A percentile compares a stretch with the other conserved stretches of the same genome.
Conservation (phyloP, 2,329 filamentous ascomycete species). For the Cytospora leucostoma region DNA sequence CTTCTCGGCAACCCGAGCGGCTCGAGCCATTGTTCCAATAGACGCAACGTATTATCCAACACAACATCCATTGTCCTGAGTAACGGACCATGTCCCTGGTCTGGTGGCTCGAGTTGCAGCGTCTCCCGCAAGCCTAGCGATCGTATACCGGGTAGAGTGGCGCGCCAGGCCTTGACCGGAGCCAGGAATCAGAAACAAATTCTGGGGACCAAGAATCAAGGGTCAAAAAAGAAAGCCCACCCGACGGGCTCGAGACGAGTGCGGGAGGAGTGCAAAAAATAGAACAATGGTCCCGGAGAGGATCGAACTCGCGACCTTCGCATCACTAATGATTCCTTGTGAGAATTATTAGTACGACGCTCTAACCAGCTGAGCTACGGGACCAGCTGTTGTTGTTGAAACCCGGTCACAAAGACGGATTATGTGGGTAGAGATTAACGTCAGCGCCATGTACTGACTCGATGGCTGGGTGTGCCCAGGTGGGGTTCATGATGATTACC, state of each 20-base stretch:
- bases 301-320: conserved; percentile 19
- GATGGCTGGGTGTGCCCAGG: background rate
- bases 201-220: too few relatives aligned
- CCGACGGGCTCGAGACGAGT: background rate
- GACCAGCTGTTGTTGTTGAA: conserved; percentile 7
- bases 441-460: background rate
- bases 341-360: conserved; percentile 19
- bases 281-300: background rate
- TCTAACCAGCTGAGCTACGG: conserved; percentile 23
- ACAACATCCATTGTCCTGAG: too few relatives aligned
- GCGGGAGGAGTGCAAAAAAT: background rate
- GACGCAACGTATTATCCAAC: too few relatives aligned
- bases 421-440: background rate
- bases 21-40: too few relatives aligned
- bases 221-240: background rate
- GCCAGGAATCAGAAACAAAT: too few relatives aligned
- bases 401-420: background rate
- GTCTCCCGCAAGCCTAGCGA: too few relatives aligned
- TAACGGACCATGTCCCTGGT: too few relatives aligned
- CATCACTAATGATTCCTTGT: conserved; percentile 7
- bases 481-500: background rate
- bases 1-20: too few relatives aligned
- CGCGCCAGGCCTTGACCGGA: too few relatives aligned
- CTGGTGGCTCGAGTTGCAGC: too few relatives aligned
- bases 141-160: too few relatives aligned